phyloP scores from a whole-genome alignment of 2,329 filamentous ascomycete species.

The Claviceps maximensis region DNA sequence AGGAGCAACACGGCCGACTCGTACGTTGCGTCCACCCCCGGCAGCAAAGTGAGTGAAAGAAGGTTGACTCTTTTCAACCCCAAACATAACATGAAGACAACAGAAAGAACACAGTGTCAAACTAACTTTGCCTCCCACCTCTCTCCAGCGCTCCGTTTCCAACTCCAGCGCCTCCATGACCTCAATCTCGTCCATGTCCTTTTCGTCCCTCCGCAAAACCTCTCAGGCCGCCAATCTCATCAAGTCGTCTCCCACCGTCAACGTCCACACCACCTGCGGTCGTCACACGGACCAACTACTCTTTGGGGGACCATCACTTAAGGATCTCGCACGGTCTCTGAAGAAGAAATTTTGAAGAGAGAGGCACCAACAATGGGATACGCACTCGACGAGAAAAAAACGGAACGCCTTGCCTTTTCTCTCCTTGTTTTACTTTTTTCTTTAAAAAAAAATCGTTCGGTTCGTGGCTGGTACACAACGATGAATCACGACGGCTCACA shows the following conservation, averaged over 20 bases:
- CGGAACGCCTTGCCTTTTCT: too few relatives aligned
- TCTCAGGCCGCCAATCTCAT: slow-evolving; percentile 17
- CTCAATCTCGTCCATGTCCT: slow-evolving; percentile 9
- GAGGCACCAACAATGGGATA: too few relatives aligned
- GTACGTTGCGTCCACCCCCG: slow-evolving; percentile 8
- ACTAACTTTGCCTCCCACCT: slow-evolving; percentile 9
- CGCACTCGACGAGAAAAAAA: too few relatives aligned
- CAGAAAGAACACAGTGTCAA: background rate
- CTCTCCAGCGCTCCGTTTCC: slow-evolving; percentile 15
- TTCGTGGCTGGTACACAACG: background rate
- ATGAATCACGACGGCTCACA: background rate
- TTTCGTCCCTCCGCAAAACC: slow-evolving; percentile 17
- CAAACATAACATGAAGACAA: background rate
- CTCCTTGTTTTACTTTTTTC: too few relatives aligned
- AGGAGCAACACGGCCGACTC: slow-evolving; percentile 13
- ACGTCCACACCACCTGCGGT: slow-evolving; percentile 41
- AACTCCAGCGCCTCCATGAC: slow-evolving; percentile 17
- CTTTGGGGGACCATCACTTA: slow-evolving; percentile 34
- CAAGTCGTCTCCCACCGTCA: slow-evolving; percentile 29
- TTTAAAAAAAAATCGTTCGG: background rate
- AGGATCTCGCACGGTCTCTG: slow-evolving; percentile 29
- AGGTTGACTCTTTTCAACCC: background rate
- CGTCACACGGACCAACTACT: slow-evolving; percentile 41
- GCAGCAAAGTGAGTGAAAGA: slow-evolving; percentile 12
- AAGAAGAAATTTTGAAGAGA: slow-evolving; percentile 16